phyloP scores from a whole-genome alignment of 768 basidiomycete species.

The Hericium rajendrae region DNA sequence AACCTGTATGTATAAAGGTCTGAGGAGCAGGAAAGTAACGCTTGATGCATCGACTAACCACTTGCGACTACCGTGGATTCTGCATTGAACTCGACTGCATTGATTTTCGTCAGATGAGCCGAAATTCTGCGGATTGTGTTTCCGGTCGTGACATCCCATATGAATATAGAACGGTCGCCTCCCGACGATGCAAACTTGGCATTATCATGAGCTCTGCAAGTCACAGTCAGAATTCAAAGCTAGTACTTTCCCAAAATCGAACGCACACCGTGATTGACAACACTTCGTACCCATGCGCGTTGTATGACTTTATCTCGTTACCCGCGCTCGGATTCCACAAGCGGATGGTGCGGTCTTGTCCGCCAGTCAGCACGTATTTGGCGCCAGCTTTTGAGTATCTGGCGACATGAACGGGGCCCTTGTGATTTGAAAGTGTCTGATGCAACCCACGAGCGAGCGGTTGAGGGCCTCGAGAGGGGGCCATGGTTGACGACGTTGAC shows the following conservation, averaged over 20 bases:
- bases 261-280: slow-evolving; percentile 82
- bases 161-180: slow-evolving; percentile 85
- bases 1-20: slow-evolving; percentile 39
- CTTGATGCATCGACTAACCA: slow-evolving; percentile 40
- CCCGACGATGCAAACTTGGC: slow-evolving; percentile 89
- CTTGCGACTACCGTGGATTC: slow-evolving; percentile 84
- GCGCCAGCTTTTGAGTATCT: slow-evolving; percentile 83
- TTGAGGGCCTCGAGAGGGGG: slow-evolving; percentile 29
- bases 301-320: slow-evolving; percentile 83
- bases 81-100: slow-evolving; percentile 82
- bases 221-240: neutral
- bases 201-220: slow-evolving; percentile 78
- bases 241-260: neutral
- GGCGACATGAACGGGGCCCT: slow-evolving; percentile 85
- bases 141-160: slow-evolving; percentile 93
- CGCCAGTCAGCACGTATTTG: slow-evolving; percentile 88
- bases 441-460: slow-evolving; percentile 53
- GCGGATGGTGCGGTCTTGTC: slow-evolving; percentile 80
- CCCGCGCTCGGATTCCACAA: slow-evolving; percentile 88
- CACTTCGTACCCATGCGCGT: slow-evolving; percentile 93
- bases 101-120: slow-evolving; percentile 87
- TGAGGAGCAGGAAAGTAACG: slow-evolving; percentile 5
- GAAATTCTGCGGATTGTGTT: slow-evolving; percentile 72
- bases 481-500: slow-evolving; percentile 15
- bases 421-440: slow-evolving; percentile 53